These are phyloP conservation scores for Trametes hirsuta DNA, from an alignment of 1,284 basidiomycete species.

Conservation along the genomic window DNA sequence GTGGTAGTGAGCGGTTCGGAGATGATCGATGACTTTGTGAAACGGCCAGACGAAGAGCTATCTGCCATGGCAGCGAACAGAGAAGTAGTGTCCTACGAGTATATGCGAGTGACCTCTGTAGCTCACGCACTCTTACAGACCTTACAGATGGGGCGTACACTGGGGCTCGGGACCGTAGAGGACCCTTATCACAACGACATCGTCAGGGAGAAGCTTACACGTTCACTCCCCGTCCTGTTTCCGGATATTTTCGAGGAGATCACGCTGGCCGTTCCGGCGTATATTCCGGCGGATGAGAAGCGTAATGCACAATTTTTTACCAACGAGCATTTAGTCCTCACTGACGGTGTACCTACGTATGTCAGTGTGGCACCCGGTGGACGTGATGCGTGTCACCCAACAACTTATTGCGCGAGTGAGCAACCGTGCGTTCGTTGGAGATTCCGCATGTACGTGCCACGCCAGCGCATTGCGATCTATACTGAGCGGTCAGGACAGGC, in stretches of 20 bases:
- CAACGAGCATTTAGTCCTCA: not conserved
- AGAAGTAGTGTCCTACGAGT: conserved; percentile 25
- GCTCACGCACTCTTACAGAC: not conserved
- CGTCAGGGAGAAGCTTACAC: conserved; percentile 30
- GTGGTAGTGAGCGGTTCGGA: conserved; percentile 28
- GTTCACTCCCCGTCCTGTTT: conserved; percentile 26
- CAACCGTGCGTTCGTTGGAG: conserved; percentile 35
- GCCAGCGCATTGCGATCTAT: not conserved
- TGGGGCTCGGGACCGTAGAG: conserved; percentile 26
- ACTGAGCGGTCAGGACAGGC: conserved; percentile 17
- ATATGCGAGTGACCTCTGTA: not conserved
- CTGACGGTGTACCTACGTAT: not conserved
- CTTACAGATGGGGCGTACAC: conserved; percentile 24
- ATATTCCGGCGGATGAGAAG: conserved; percentile 1
- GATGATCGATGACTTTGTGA: conserved; percentile 33
- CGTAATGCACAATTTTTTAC: conserved; percentile 9
- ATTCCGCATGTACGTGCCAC: conserved; percentile 26
- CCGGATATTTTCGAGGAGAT: conserved; percentile 35
- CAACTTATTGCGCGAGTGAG: conserved; percentile 31
- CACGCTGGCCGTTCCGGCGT: conserved; percentile 6
- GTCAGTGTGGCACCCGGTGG: conserved; percentile 28
- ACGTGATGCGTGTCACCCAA: conserved; percentile 19
- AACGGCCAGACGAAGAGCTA: conserved; percentile 34
- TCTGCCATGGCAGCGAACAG: conserved; percentile 30
- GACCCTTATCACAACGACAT: conserved; percentile 33